A percentile compares a stretch with the other conserved stretches of the same genome.
phyloP scores from a whole-genome alignment of 129 eudicot species.

The Artemisia annua region DNA sequence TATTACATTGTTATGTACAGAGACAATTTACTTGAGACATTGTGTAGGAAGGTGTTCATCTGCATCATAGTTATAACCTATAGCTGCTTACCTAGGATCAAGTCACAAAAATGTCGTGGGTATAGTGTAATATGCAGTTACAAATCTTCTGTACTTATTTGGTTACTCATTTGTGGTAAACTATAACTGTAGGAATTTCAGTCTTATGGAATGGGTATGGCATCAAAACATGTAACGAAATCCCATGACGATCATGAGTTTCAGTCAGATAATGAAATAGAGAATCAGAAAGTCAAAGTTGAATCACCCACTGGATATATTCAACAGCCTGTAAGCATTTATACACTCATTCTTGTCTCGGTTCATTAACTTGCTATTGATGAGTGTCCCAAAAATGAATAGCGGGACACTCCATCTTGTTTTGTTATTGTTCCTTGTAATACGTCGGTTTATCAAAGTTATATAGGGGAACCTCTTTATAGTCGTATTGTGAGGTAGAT shows the following conservation, averaged over 20 bases:
- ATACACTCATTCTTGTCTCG: slow-evolving; percentile 26
- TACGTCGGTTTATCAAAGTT: background rate
- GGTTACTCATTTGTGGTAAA: slow-evolving; percentile 33
- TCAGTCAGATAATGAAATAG: slow-evolving; percentile 39
- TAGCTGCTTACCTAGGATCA: background rate
- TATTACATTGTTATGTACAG: too few relatives aligned
- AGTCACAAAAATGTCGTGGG: background rate
- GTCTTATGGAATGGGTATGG: slow-evolving; percentile 45
- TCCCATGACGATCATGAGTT: slow-evolving; percentile 27
- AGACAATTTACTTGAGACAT: too few relatives aligned
- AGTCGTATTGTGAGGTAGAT: slow-evolving; percentile 10
- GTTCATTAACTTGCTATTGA: slow-evolving; percentile 11
- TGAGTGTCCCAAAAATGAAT: too few relatives aligned
- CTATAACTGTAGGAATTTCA: slow-evolving; percentile 57
- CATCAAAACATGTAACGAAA: slow-evolving; percentile 42
- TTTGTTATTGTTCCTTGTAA: too few relatives aligned
- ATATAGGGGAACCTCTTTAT: background rate
- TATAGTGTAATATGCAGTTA: background rate
- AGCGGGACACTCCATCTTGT: too few relatives aligned
- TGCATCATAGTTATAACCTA: too few relatives aligned
- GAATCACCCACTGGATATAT: slow-evolving; percentile 35
- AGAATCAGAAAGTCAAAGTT: slow-evolving; percentile 35
- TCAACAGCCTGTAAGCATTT: slow-evolving; percentile 68
- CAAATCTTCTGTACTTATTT: slow-evolving; percentile 6
- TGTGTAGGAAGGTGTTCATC: too few relatives aligned